Base-by-base conservation (phyloP, 805 yeast genomes). In the Candida nemodendra region DNA sequence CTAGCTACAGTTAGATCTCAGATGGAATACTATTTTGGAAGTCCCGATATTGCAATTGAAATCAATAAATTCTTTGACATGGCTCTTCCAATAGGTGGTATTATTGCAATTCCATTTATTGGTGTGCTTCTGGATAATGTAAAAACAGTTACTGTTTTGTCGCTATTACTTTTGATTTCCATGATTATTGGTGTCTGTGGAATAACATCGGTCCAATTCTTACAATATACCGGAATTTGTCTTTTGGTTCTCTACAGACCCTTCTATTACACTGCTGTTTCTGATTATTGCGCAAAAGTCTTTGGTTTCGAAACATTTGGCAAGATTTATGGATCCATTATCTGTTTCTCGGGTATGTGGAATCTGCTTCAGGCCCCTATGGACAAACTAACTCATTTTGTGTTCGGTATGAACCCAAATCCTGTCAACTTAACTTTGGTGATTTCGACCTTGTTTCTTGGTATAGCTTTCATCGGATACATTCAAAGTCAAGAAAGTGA, bases 261-360 rank as follows among this genome's bases (percentile, higher is more conserved):
- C 9, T 85, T 90, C 56, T 89, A 85, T 56, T 91, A 90, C 62
- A 90, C 98, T 2, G 86, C 95, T 2, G 87, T 89, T 5, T 84
- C 95, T 1, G 97, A 91, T 61, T 88, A 81, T 59, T 77, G 89
- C 53, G 95, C 95, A 19, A 90, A 90, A 58, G 91, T 90, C 22
- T 90, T 91, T 65, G 98, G 98, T 0, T 89, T 84, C 61, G 81
- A 79, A 38, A 88, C 95, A 1, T 90, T 91, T 63, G 97, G 97
- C 25, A 84, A 89, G 1, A 81, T 91, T 5, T 91, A 91, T 56
- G 98, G 98, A 1, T 64, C 90, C 14, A 72, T 89, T 53, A 87
- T 89, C 54, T 81, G 89, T 41, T 67, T 84, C 42, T 78, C 95
- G 12, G 97, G 97, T 4, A 43, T 83, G n/a, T 76, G 82, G 60